Base-by-base conservation (phyloP, 345 rosid genomes). In the Eucalyptus decipiens region DNA sequence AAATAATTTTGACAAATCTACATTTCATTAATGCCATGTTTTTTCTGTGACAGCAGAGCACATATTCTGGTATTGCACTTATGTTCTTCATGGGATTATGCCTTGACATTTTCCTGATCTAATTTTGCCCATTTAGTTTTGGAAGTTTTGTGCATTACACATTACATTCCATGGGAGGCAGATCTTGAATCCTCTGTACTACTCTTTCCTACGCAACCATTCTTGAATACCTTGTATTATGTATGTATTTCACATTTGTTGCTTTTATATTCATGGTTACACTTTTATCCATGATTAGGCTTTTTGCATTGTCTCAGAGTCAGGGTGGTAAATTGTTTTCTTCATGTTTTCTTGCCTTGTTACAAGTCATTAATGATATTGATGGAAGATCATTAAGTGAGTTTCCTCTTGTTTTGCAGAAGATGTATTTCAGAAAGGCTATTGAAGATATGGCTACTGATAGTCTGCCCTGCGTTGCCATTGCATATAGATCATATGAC, bases 381-480 rank as follows among this genome's bases (percentile, higher is more conserved):
- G 62, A 49, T 23, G 21, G 43, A 43, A 50, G 89, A 69, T 72
- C 23, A 8, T 90, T 87, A 76, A 69, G 34, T 54, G 88, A 87
- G 34, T 81, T 87, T 52, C 49, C 88, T 23, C 89, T 90, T 87
- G 80, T 83, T 85, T 90, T 89, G 90, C 94, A 96, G 98, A 83
- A 93, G 94, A 86, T 80, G 17, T 92, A 86, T 89, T 95, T 95
- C 80, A 95, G 88, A 90, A 90, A 89, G 51, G 96, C 98, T 72
- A 96, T 98, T 88, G 93, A 95, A 90, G 96, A 94, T 86, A 97
- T 96, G 99, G 99, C 99, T 89, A 88, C 95, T 91, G 45, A 94
- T 62, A 97, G 99, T 92, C 93, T 98, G 92, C 97, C 99, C 3
- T 96, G 99, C 90, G 95, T 98, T 90, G 98, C 97, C 86, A 92